Base-by-base conservation (phyloP, 371 early-diverging fungal genomes). In the Mortierella sp. region DNA sequence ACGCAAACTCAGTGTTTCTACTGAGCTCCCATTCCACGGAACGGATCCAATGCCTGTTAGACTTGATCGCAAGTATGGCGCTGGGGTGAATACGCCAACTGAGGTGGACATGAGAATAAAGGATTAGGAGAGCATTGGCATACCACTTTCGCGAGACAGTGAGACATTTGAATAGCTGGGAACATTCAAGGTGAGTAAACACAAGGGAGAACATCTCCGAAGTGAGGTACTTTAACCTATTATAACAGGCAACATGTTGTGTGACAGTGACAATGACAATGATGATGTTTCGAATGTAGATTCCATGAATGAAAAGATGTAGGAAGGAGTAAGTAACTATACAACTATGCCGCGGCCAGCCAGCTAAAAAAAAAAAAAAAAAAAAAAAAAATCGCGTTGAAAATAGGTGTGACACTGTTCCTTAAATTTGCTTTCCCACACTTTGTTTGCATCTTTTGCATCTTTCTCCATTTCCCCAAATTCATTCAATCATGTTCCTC, bases 401-500 rank as follows among this genome's bases (percentile, higher is more conserved):
- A 35, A 35, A 35, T 35, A 35, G 35, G 35, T 4, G 35, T 3
- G 32, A 12, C 18, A 45, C 45, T 45, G 12, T 45, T 45, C 18
- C n/a, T 51, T 51, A n/a, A n/a, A 8, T 24, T 26, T 22, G 11
- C 24, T 52, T 24, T 28, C 55, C 28, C 55, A 28, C 55, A 55
- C 14, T 14, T 52, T 52, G 10, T 52, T 52, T 52, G 10, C 16
- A 1, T 47, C 11, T 47, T 20, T 47, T 47, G 18, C 47, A 47
- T 47, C 18, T 45, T 45, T 55, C 55, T 12, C 16, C 18, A 28
- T n/a, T 55, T 55, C 30, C 16, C 18, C 16, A 3, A 55, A 55
- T 55, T 55, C 55, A 14, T 51, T 51, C 51, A 30, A 18, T 54
- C 51, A 68, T 66, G 52, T 30, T 76, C 43, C 24, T 68, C 77